Conservation (phyloP, 2,329 filamentous ascomycete genomes). For the Ophiostoma triangulosporum region DNA sequence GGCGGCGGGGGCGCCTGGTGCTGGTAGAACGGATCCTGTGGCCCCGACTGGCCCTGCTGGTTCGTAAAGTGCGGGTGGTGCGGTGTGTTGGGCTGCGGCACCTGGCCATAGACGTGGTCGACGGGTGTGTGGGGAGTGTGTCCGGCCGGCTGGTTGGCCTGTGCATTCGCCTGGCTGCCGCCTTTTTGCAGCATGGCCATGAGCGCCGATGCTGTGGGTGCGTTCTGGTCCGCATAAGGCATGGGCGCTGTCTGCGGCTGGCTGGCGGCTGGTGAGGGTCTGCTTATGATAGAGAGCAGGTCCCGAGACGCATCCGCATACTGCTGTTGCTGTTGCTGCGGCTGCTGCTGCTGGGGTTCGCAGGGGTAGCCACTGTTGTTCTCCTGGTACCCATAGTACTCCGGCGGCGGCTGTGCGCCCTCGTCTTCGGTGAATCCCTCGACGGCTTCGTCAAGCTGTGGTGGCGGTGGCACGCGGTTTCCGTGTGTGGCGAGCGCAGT, state of each 20-base stretch:
- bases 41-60: slow-evolving; percentile 24
- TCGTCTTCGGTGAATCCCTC: slow-evolving; percentile 53
- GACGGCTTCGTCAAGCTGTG: slow-evolving; percentile 30
- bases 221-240: background rate
- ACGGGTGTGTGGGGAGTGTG: slow-evolving; percentile 36
- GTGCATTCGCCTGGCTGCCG: background rate
- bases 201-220: background rate
- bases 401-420: slow-evolving; percentile 12
- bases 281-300: background rate
- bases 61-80: slow-evolving; percentile 38
- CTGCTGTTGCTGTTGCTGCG: slow-evolving; percentile 9
- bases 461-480: slow-evolving; percentile 4
- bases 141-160: background rate
- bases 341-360: slow-evolving; percentile 5
- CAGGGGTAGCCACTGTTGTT: background rate
- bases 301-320: background rate
- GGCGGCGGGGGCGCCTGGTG: slow-evolving; percentile 2
- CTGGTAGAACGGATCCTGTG: slow-evolving; percentile 15
- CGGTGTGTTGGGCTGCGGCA: slow-evolving; percentile 38
- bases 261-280: background rate
- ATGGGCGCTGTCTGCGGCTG: background rate
- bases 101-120: slow-evolving; percentile 37
- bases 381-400: background rate
- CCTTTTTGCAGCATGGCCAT: slow-evolving; percentile 3
- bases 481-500: background rate